phyloP scores from a whole-genome alignment of 1,139 yeast species.

The Saccharomyces pastorianus region DNA sequence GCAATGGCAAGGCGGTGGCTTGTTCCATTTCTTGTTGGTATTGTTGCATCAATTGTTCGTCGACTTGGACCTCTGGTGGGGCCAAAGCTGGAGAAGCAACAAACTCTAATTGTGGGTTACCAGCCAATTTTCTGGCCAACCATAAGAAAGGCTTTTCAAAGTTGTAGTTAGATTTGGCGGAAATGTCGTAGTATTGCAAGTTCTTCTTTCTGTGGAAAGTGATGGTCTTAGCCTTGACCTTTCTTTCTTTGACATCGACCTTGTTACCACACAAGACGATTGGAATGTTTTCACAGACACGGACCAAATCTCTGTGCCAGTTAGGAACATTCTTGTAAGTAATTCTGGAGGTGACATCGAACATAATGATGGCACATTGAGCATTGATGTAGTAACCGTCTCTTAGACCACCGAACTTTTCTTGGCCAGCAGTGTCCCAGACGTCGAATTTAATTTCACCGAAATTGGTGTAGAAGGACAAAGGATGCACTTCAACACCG shows the following conservation, averaged over 20 bases:
- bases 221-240: conserved; percentile 98
- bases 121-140: conserved; percentile 98
- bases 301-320: conserved; percentile 99
- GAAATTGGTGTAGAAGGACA: conserved; percentile 95
- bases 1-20: conserved; percentile 98
- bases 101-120: conserved; percentile 95
- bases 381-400: conserved; percentile 99
- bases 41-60: conserved; percentile 90
- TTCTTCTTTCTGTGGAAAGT: conserved; percentile 99
- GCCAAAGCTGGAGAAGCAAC: conserved; percentile 99
- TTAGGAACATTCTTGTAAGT: conserved; percentile 99
- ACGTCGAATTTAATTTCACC: conserved; percentile 99
- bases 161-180: conserved; percentile 99
- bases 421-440: conserved; percentile 99
- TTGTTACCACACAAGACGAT: conserved; percentile 98
- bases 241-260: conserved; percentile 99
- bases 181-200: conserved; percentile 97
- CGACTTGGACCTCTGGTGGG: conserved; percentile 98
- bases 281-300: conserved; percentile 99
- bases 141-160: conserved; percentile 99
- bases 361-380: conserved; percentile 99
- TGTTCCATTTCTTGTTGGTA: conserved; percentile 99
- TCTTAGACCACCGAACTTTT: conserved; percentile 98
- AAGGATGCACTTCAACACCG: conserved; percentile 99
- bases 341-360: conserved; percentile 98